Evolutionary conservation across 192 early-diverging fungal species (phyloP), one percentile per base, ranked within the genome.

Genomic region (Phycomyces blakesleeanus): DNA sequence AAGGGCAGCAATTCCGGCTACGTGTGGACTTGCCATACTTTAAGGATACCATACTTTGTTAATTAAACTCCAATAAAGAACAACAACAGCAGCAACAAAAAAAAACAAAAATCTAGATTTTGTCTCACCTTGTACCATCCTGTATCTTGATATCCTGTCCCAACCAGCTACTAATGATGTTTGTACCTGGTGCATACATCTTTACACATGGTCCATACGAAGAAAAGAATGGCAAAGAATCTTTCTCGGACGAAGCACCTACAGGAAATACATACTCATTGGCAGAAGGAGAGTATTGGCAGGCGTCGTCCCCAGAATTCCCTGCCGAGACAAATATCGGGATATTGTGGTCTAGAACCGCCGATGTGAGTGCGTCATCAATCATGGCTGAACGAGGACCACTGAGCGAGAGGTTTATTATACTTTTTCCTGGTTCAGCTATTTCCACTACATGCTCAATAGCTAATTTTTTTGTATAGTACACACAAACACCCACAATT

Each of bases 321-420:
- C 87, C 87, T 2, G 87, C 74, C 29, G 87, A 83, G 27, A 80
- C 82, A 49, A 81, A 77, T 39, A 87, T 55, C 6, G 69, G 74
- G 37, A 87, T 74, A 41, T 70, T 67, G 54, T 72, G 57, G 3
- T 66, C 40, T 6, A 40, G 15, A 18, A 69, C 76, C 0, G 59
- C 41, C 20, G 65, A 49, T 6, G 57, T 63, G 22, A 72, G 41
- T 1, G 75, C 76, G 21, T 75, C 71, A 66, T 86, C 78, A 14
- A 86, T 54, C 29, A 61, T 38, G 40, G 64, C 24, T 26, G 77
- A 78, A 49, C 67, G 66, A 15, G 75, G 73, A 18, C 87, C 87
- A 27, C 81, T 83, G 15, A 91, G 74, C 2, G 75, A 78, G 71
- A 90, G 74, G 62, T 89, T 89, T 55, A 84, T 78, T 11, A 86